Conservation (phyloP, 2,329 filamentous ascomycete species). For the Scedosporium minutisporum region DNA sequence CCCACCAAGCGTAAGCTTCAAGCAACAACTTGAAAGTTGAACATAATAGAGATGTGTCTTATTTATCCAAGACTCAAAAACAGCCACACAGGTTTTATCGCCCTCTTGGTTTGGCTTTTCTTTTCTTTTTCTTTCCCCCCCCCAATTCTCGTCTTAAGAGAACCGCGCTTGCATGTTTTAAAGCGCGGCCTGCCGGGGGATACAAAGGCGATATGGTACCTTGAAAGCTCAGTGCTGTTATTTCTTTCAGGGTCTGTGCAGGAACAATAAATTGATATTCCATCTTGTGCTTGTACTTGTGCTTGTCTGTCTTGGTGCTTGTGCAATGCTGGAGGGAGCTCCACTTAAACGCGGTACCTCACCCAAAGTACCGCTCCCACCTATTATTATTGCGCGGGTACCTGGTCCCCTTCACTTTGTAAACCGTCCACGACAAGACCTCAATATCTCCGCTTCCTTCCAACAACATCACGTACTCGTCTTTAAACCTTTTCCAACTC, state of each 20-base stretch:
- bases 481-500: neutral
- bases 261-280: no score
- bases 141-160: neutral
- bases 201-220: neutral
- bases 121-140: neutral
- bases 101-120: neutral
- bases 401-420: neutral
- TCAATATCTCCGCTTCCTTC: neutral
- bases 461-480: neutral
- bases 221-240: neutral
- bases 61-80: neutral
- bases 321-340: neutral
- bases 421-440: neutral
- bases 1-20: neutral
- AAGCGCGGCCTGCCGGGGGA: neutral
- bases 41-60: neutral
- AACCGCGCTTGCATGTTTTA: neutral
- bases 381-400: neutral
- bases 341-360: constrained; percentile 7
- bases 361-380: neutral
- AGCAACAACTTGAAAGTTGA: no score
- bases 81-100: neutral
- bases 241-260: neutral
- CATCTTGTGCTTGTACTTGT: no score
- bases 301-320: no score